Percentiles rank a stretch among this genome's conserved stretches.
Conservation (phyloP, 768 basidiomycete genomes). For the Rhodotorula diobovata region DNA sequence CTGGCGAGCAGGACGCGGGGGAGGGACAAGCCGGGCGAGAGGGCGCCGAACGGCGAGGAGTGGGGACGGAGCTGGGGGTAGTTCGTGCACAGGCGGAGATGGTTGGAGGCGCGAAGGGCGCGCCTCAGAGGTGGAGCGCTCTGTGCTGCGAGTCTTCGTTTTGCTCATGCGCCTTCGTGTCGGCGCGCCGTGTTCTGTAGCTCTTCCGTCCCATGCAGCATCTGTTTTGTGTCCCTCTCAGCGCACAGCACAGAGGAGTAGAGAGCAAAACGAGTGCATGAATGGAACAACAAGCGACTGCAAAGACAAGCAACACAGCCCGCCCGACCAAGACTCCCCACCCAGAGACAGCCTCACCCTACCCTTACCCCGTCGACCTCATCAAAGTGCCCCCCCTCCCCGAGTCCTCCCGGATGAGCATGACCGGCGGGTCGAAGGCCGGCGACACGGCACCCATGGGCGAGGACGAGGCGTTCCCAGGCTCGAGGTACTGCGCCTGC, state of each 20-base stretch:
- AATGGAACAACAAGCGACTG: not conserved
- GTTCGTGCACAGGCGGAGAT: not conserved
- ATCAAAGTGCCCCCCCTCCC: not conserved
- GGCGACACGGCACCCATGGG: too few species aligned
- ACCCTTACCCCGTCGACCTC: not conserved
- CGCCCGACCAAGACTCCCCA: too few species aligned
- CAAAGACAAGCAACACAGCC: too few species aligned
- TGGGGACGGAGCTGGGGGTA: slow-evolving; percentile 10
- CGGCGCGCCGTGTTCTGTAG: not conserved
- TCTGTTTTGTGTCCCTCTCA: not conserved
- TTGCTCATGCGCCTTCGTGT: not conserved
- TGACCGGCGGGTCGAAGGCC: slow-evolving; percentile 5
- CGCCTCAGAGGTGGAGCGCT: too few species aligned
- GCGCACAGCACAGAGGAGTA: not conserved
- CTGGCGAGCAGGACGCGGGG: not conserved
- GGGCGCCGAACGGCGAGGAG: not conserved
- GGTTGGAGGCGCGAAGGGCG: too few species aligned
- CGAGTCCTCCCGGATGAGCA: not conserved
- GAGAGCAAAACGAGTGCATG: not conserved
- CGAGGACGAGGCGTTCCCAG: too few species aligned
- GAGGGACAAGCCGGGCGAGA: not conserved
- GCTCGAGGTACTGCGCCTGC: slow-evolving; percentile 29
- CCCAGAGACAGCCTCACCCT: not conserved
- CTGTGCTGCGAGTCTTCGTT: too few species aligned
- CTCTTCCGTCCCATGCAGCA: too few species aligned